phyloP scores from a whole-genome alignment of 257 asterid species.

The Henckelia pumila region DNA sequence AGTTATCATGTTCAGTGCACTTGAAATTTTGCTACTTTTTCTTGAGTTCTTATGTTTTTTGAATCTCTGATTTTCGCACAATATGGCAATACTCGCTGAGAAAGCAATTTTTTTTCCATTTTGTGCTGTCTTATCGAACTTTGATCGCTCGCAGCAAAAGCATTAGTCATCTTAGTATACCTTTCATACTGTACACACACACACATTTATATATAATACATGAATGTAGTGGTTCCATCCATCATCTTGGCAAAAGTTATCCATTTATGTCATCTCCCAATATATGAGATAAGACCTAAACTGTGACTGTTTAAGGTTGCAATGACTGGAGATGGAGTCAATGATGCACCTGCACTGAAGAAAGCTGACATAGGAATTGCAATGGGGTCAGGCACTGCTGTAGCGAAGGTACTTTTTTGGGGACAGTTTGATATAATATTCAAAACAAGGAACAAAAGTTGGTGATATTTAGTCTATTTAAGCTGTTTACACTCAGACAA shows the following conservation, averaged over 20 bases:
- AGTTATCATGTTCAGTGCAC: constrained; percentile 18
- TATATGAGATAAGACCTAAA: constrained; percentile 7
- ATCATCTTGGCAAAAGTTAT: constrained; percentile 9
- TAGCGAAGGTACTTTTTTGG: constrained; percentile 70
- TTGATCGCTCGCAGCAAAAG: constrained; percentile 8
- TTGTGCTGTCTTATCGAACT: constrained; percentile 8
- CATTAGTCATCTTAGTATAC: not conserved
- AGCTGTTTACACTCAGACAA: not conserved
- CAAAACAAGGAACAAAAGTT: constrained; percentile 1
- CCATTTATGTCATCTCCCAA: constrained; percentile 16
- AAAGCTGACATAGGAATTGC: constrained; percentile 98
- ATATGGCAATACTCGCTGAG: constrained; percentile 8
- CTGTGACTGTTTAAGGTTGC: constrained; percentile 67
- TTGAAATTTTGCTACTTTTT: not conserved
- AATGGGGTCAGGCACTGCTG: constrained; percentile 99
- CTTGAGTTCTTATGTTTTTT: not conserved
- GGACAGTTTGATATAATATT: constrained; percentile 3
- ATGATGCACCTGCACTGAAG: constrained; percentile 98
- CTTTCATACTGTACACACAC: too few species aligned
- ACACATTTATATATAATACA: too few species aligned
- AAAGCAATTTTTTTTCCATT: not conserved
- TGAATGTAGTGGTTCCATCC: constrained; percentile 18
- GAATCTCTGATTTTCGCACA: constrained; percentile 3
- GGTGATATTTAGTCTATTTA: not conserved
- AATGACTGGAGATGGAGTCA: constrained; percentile 99